A percentile compares a stretch with the other conserved stretches of the same genome.
phyloP scores from a whole-genome alignment of 495 filamentous ascomycete species.

The Massariosphaeria phaeospora region DNA sequence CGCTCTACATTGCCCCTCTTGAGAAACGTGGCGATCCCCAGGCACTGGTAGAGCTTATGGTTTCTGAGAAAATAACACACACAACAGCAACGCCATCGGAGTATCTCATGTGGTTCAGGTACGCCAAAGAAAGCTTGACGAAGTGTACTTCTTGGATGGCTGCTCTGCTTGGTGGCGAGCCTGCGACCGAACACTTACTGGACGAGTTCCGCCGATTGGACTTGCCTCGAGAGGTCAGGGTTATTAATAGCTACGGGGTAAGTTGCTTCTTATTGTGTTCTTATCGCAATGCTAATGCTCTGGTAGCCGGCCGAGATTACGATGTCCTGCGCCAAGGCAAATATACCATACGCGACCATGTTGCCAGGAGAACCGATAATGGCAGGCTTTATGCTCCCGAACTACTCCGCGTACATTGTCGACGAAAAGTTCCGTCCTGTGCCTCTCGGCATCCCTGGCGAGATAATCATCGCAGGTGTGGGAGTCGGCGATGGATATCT shows the following conservation, averaged over 20 bases:
- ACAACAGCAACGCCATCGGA: constrained; percentile 7
- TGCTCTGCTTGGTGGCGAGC: constrained; percentile 6
- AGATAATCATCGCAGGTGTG: neutral
- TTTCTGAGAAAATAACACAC: neutral
- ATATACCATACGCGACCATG: neutral
- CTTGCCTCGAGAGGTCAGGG: neutral
- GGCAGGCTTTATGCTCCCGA: neutral
- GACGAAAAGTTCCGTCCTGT: neutral
- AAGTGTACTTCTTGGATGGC: neutral
- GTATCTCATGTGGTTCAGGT: constrained; percentile 13
- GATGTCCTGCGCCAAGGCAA: neutral
- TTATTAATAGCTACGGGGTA: constrained; percentile 17
- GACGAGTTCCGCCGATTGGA: neutral
- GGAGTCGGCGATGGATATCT: neutral
- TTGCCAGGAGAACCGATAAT: neutral
- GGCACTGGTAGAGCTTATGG: neutral
- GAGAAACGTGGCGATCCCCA: constrained; percentile 2
- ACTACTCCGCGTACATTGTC: constrained; percentile 1
- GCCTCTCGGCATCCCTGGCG: constrained; percentile 1
- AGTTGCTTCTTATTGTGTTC: too few species aligned
- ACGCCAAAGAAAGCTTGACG: neutral
- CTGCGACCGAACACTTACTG: neutral
- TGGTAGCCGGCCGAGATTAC: constrained; percentile 8
- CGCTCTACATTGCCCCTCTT: neutral
- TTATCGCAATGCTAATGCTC: too few species aligned